Base-by-base conservation (phyloP, 306 rosid genomes). In the Prunus mongolica region DNA sequence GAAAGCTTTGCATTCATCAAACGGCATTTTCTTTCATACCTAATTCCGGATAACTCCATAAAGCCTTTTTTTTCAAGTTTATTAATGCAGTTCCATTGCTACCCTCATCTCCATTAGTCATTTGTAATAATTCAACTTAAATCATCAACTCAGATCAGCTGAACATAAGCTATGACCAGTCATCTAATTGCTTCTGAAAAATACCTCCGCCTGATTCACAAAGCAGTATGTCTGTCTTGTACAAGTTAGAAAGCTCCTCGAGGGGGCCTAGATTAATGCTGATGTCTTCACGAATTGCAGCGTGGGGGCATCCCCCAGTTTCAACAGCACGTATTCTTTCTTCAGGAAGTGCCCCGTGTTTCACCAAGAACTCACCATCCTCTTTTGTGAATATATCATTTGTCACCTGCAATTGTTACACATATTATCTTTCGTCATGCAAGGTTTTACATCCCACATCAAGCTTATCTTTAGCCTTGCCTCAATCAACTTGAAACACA, bases 171-270 rank as follows among this genome's bases (percentile, higher is more conserved):
- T 2, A 19, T 22, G 64, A 15, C 2, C 47, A 25, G 10, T 32
- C 20, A 65, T 54, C 18, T 55, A 11, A 64, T 45, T 24, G 61
- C 9, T 15, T 74, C 34, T 18, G 18, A 57, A 84, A 49, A 77
- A 60, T 73, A 90, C 99, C 99, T 90, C 99, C 99, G n/a, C 99
- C 99, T 8, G 97, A 95, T 91, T 95, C 99, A 76, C 99, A 95
- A 27, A 95, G 97, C 79, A 95, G 97, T 61, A 95, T 68, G 86
- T 95, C 97, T 28, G 99, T 76, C 76, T 86, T 89, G 67, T 69
- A 88, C 64, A 95, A 78, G 78, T 88, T 95, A 0, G 99, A 95
- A 62, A 95, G 97, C 86, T 95, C 96, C 67, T 95, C 99, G 1
- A 95, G 85, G 0, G 99, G 97, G 15, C 99, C 99, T 70, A 95